Evolutionary conservation across 169 alveolate genomes (phyloP).

Genomic region (Cryptosporidium ubiquitum): DNA sequence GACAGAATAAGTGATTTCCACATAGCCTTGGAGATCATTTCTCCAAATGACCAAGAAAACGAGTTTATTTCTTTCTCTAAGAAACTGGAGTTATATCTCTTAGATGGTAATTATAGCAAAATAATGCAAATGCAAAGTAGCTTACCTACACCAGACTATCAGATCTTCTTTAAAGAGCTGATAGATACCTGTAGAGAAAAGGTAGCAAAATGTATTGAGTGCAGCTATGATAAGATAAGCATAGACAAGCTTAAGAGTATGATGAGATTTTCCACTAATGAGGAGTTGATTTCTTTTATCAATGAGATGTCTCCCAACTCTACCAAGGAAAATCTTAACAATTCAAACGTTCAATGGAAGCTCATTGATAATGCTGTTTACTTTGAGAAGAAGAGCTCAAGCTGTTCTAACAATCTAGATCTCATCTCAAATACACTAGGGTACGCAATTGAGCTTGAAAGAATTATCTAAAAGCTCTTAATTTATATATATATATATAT

Average conservation of each 20-base stretch:
- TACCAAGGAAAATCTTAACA: background rate
- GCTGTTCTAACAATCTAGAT: constrained; percentile 8
- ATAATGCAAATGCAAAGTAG: constrained; percentile 31
- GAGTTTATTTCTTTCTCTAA: constrained; percentile 53
- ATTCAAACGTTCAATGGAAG: constrained; percentile 18
- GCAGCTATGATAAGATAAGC: constrained; percentile 55
- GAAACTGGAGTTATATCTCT: constrained; percentile 65
- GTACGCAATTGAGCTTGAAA: constrained; percentile 62
- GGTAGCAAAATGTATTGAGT: constrained; percentile 69
- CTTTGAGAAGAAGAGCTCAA: background rate
- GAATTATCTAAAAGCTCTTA: constrained; percentile 19
- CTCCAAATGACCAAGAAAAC: constrained; percentile 56
- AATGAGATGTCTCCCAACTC: constrained; percentile 22
- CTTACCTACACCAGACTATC: constrained; percentile 41
- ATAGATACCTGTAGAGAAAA: constrained; percentile 57
- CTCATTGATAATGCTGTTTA: constrained; percentile 46
- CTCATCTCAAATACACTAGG: constrained; percentile 34
- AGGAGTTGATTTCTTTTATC: constrained; percentile 48
- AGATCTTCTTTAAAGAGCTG: constrained; percentile 2
- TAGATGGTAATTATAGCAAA: constrained; percentile 76
- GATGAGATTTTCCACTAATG: constrained; percentile 55
- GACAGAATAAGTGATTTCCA: constrained; percentile 76
- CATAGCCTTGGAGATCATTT: constrained; percentile 64
- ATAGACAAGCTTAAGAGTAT: constrained; percentile 35
- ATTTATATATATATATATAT: background rate